Conservation (phyloP, 805 yeast species). For the Yarrowia osloensis region DNA sequence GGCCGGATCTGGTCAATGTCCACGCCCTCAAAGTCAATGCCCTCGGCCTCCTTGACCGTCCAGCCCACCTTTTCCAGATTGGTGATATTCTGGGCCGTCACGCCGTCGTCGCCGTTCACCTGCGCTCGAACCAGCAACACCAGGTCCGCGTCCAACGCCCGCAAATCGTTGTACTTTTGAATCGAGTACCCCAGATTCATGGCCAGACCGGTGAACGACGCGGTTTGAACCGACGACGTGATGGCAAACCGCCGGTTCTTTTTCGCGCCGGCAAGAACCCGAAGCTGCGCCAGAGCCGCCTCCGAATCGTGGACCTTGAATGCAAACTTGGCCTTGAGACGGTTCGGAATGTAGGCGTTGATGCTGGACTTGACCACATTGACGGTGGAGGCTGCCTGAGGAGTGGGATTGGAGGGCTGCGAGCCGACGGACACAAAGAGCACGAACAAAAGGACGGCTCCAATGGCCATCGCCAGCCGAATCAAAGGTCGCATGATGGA, state of each 20-base stretch:
- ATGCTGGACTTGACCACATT: conserved; percentile 17
- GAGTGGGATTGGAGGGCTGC: neutral
- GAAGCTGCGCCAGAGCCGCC: neutral
- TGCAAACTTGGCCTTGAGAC: conserved; percentile 30
- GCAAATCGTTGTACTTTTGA: conserved; percentile 37
- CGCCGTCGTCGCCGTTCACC: conserved; percentile 38
- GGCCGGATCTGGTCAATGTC: conserved; percentile 35
- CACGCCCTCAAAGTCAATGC: conserved; percentile 38
- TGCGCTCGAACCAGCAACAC: conserved; percentile 36
- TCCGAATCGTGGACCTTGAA: conserved; percentile 23
- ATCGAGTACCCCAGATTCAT: conserved; percentile 38
- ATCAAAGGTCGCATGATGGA: conserved; percentile 11
- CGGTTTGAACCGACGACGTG: conserved; percentile 37
- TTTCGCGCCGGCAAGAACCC: neutral
- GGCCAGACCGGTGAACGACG: conserved; percentile 36
- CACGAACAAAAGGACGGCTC: neutral
- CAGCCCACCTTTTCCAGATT: conserved; percentile 37
- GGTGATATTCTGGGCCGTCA: conserved; percentile 36
- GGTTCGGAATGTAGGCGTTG: conserved; percentile 28
- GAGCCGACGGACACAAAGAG: neutral
- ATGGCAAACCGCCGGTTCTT: conserved; percentile 33
- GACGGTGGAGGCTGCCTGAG: neutral
- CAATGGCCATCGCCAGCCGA: conserved; percentile 8
- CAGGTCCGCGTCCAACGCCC: conserved; percentile 37
- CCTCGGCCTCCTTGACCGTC: conserved; percentile 36